These are phyloP conservation scores for Fusarium oxysporum DNA, from an alignment of 2,329 filamentous ascomycete species.

Conservation along the genomic window DNA sequence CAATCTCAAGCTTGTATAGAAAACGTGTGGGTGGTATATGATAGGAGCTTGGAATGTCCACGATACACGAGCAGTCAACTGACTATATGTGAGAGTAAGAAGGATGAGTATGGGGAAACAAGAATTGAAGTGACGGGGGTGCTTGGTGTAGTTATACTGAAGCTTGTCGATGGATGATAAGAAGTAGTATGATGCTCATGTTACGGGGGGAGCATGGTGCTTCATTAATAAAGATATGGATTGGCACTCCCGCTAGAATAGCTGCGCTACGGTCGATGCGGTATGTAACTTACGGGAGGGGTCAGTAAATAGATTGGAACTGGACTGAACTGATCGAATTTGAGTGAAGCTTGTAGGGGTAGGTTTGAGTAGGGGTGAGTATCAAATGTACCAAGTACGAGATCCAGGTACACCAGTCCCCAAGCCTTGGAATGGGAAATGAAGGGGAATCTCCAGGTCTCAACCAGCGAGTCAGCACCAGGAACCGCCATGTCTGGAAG, in stretches of 20 bases:
- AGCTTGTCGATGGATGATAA: constrained; percentile 9
- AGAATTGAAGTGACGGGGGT: constrained; percentile 13
- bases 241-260: constrained; percentile 12
- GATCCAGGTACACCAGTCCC: constrained; percentile 25
- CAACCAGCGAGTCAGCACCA: constrained; percentile 35
- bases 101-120: constrained; percentile 3
- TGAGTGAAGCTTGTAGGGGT: constrained; percentile 6
- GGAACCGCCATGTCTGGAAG: constrained; percentile 29
- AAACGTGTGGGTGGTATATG: constrained; percentile 42
- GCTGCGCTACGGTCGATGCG: neutral
- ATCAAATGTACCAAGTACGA: constrained; percentile 37
- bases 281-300: constrained; percentile 34
- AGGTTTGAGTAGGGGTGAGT: constrained; percentile 1
- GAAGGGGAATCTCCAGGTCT: constrained; percentile 33
- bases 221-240: constrained; percentile 40
- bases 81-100: constrained; percentile 4
- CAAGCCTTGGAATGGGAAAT: constrained; percentile 33
- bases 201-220: constrained; percentile 29
- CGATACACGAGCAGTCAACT: constrained; percentile 3
- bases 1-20: constrained; percentile 37
- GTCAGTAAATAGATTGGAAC: constrained; percentile 42
- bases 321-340: neutral
- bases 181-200: constrained; percentile 33
- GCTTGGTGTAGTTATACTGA: constrained; percentile 30
- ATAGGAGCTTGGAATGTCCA: constrained; percentile 28